These are phyloP conservation scores for Yamadazyma sp. DNA, from an alignment of 1,139 yeast species.

Conservation along the genomic window DNA sequence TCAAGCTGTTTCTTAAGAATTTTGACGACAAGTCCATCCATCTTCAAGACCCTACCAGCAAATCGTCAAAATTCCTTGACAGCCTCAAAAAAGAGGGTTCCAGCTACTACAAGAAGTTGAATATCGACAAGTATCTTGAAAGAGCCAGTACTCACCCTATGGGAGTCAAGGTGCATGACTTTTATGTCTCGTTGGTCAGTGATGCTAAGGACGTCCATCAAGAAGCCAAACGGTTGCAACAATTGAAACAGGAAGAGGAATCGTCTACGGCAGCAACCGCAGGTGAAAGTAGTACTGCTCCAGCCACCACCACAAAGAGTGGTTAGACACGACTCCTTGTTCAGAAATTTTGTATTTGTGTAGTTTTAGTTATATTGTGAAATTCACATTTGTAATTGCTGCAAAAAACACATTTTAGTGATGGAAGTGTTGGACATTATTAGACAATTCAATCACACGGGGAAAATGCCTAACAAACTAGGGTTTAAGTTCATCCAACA, in stretches of 20 bases:
- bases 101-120: conserved; percentile 25
- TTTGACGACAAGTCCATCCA: conserved; percentile 64
- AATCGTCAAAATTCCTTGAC: conserved; percentile 15
- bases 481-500: conserved; percentile 2
- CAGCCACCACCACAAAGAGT: conserved; percentile 9
- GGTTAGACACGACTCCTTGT: conserved; percentile 3
- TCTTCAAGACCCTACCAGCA: conserved; percentile 44
- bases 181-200: conserved; percentile 43
- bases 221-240: conserved; percentile 72
- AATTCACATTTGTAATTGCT: conserved; percentile 1
- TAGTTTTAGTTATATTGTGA: background rate
- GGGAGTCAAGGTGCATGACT: conserved; percentile 40
- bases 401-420: conserved; percentile 2
- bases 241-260: conserved; percentile 44
- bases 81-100: conserved; percentile 29
- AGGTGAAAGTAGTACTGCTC: conserved; percentile 8
- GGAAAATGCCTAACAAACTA: background rate
- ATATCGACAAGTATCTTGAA: conserved; percentile 35
- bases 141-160: conserved; percentile 35
- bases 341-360: background rate
- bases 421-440: conserved; percentile 2
- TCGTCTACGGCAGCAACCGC: background rate
- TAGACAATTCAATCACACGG: background rate
- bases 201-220: conserved; percentile 66
- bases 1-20: conserved; percentile 52